phyloP scores from a whole-genome alignment of 2,329 filamentous ascomycete genomes.

The Talaromyces sp. region DNA sequence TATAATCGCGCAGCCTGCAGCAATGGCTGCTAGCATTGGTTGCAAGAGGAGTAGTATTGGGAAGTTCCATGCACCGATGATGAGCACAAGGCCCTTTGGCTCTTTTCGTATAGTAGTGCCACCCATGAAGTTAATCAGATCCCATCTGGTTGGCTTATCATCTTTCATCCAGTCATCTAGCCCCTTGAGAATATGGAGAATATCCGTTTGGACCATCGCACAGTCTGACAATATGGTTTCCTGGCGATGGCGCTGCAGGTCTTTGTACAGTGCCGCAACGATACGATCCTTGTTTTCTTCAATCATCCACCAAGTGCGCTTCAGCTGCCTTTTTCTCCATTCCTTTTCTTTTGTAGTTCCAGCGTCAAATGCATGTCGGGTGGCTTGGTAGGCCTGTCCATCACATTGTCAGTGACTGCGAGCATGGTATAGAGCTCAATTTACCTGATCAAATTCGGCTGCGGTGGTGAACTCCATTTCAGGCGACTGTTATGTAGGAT shows the following conservation, averaged over 20 bases:
- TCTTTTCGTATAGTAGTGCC: slow-evolving; percentile 45
- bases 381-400: slow-evolving; percentile 16
- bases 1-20: slow-evolving; percentile 46
- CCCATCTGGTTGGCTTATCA: slow-evolving; percentile 28
- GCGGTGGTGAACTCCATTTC: slow-evolving; percentile 18
- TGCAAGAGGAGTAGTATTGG: slow-evolving; percentile 44
- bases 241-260: slow-evolving; percentile 21
- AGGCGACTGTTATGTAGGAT: not conserved
- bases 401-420: not conserved
- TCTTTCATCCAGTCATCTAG: slow-evolving; percentile 47
- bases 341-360: slow-evolving; percentile 18
- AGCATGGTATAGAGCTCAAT: not conserved
- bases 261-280: slow-evolving; percentile 14
- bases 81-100: slow-evolving; percentile 48
- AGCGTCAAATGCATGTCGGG: slow-evolving; percentile 13
- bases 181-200: slow-evolving; percentile 41
- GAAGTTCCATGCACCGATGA: slow-evolving; percentile 54
- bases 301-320: slow-evolving; percentile 25
- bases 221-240: slow-evolving; percentile 18
- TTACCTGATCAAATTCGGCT: slow-evolving; percentile 20
- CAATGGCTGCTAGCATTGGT: slow-evolving; percentile 48
- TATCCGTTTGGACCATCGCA: slow-evolving; percentile 34
- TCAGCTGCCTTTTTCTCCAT: slow-evolving; percentile 22
- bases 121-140: slow-evolving; percentile 34
- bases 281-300: slow-evolving; percentile 24